phyloP scores from a whole-genome alignment of 2,329 filamentous ascomycete species.

The Endoconidiophora laricicola region DNA sequence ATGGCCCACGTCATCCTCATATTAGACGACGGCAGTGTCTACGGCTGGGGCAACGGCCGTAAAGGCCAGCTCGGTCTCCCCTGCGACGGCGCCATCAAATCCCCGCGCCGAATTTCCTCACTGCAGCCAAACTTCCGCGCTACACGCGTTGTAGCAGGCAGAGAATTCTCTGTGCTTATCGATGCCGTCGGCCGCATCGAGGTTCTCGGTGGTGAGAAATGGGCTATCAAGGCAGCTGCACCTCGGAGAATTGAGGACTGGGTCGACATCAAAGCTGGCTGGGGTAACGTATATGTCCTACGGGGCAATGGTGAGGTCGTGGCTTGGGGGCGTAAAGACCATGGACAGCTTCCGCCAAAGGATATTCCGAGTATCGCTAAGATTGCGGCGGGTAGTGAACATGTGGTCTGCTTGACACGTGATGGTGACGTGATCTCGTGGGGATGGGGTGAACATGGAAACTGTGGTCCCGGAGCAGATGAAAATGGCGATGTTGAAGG shows the following conservation, averaged over 20 bases:
- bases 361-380: constrained; percentile 39
- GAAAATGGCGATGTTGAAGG: constrained; percentile 50
- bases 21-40: constrained; percentile 57
- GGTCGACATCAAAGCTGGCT: constrained; percentile 58
- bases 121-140: constrained; percentile 40
- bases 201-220: constrained; percentile 63
- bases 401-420: constrained; percentile 55
- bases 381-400: constrained; percentile 80
- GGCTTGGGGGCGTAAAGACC: constrained; percentile 73
- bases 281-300: constrained; percentile 66
- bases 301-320: constrained; percentile 40
- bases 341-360: constrained; percentile 58
- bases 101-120: constrained; percentile 43
- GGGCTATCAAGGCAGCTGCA: constrained; percentile 41
- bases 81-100: constrained; percentile 30
- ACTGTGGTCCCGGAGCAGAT: constrained; percentile 56
- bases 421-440: constrained; percentile 58
- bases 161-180: constrained; percentile 57
- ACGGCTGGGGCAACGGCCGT: constrained; percentile 75
- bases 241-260: constrained; percentile 39
- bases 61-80: constrained; percentile 66
- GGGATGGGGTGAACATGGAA: constrained; percentile 97
- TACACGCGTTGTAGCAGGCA: constrained; percentile 54
- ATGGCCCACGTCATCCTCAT: constrained; percentile 66
- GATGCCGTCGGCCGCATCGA: constrained; percentile 36